A percentile compares a stretch with the other conserved stretches of the same genome.
phyloP scores from a whole-genome alignment of 345 rosid genomes.

The Geranium brycei region DNA sequence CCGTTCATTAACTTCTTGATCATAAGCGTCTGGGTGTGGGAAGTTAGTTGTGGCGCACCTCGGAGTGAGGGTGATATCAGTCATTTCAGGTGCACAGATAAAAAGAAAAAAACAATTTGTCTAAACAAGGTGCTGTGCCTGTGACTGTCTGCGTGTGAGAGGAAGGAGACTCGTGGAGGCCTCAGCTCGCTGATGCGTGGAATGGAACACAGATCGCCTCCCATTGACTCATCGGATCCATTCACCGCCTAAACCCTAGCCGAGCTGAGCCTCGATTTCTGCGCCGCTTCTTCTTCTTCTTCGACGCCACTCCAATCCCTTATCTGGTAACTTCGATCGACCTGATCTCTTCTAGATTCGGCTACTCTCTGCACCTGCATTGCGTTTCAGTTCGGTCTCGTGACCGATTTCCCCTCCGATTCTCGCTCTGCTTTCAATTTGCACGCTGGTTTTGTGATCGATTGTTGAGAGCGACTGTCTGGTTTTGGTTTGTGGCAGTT shows the following conservation, averaged over 20 bases:
- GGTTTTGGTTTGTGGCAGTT: slow-evolving; percentile 3
- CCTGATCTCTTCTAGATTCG: neutral
- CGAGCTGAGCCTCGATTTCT: neutral
- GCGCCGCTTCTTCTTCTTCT: neutral
- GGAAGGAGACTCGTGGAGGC: neutral
- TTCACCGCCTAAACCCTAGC: neutral
- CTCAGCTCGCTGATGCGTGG: neutral
- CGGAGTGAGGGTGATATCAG: too few species aligned
- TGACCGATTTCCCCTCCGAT: neutral
- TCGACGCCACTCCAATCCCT: too few species aligned
- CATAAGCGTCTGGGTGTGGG: too few species aligned
- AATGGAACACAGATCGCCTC: neutral
- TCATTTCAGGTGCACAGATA: too few species aligned
- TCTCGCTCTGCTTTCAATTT: too few species aligned
- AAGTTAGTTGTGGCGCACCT: too few species aligned
- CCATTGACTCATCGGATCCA: neutral
- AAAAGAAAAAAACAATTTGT: too few species aligned
- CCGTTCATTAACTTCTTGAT: too few species aligned
- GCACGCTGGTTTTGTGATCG: neutral
- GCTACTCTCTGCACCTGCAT: neutral
- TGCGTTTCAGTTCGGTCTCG: neutral
- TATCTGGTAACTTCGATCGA: too few species aligned
- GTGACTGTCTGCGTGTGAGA: neutral
- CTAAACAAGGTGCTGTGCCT: too few species aligned
- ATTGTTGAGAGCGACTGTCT: neutral